Base-by-base conservation (phyloP, 73 alveolate species). In the Paramecium sexaurelia region DNA sequence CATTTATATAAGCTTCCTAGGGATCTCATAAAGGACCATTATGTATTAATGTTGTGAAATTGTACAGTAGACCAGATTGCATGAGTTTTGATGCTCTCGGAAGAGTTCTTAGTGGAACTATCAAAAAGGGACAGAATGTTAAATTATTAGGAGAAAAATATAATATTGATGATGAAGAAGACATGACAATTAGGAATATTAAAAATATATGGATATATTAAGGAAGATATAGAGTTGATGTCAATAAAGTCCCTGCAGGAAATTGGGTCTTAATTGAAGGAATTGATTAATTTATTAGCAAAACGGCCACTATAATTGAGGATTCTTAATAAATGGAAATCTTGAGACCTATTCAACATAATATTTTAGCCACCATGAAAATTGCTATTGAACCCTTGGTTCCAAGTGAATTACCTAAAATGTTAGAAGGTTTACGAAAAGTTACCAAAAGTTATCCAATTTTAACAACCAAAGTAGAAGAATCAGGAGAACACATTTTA, bases 381-480 rank as follows among this genome's bases (percentile, higher is more conserved):
- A 98, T 99, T n/a, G 99, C 99, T 24, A 95, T 97, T 10, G 99
- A 99, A 93, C 99, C 99, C 11, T 95, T 98, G 24, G 97, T 96
- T 89, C 99, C 99, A 29, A 94, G 99, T 8, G 99, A 99, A 87
- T 96, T 98, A 75, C 99, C 99, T n/a, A 98, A 98, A 94, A 98
- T 99, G 99, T 97, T 97, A 5, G 99, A 99, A 67, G 99, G 99
- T 5, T 95, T 99, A 43, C 93, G 99, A 36, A 95, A 95, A 73
- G 93, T 97, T 3, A 93, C 96, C 90, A 99, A 98, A 91, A 94
- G 99, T 75, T 99, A 97, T 57, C 99, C 99, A 20, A 40, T 87
- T 32, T 33, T 90, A 6, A 84, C 85, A 11, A 68, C 89, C 9
- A 96, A 97, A 91, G 99, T 99, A 19, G 99, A 99, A 90, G 99